Evolutionary conservation across 2,329 filamentous ascomycete species (phyloP), one percentile per base, ranked within the genome.

Genomic region (Pseudocercospora vitis): DNA sequence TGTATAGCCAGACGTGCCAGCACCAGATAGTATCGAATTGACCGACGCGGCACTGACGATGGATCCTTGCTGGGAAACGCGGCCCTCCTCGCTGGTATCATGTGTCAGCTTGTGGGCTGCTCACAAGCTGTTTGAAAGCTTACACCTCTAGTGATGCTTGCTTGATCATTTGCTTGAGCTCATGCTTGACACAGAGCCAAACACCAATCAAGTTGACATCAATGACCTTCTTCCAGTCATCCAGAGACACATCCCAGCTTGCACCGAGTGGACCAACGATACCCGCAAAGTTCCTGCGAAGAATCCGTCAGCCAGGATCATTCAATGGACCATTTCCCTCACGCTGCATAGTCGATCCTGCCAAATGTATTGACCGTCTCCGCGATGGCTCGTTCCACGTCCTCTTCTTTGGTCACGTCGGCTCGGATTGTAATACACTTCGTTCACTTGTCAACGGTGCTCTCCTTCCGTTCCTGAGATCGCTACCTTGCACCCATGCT

Each of bases 11-110:
- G 62, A 63, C 56, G 71, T 71, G 19, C 68, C 70, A 0, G 68
- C 65, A 18, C 69, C 63, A 3, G 69, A 56, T 54, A 64, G 61
- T 52, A 71, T 59, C 3, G 69, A 69, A 33, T 70, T 72, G 52
- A 73, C 66, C 1, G 70, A 73, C 3, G 71, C 64, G 33, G 71
- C 71, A 50, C 74, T 75, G 32, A 75, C 64, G 52, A 76, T 73
- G 1, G 68, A 70, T 9, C 69, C 68, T 39, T 56, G 55, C 33
- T 65, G 63, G 8, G 60, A 56, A 1, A 63, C 55, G 5, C 62
- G 55, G 4, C 63, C 62, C 31, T 50, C 39, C 28, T 64, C 62
- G 11, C 61, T 56, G n/a, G 35, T 19, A 11, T 3, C 40, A 29
- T 31, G 9, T 37, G 12, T 40, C 14, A 21, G 2, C 16, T n/a